Evolutionary conservation across 805 yeast species (phyloP), one percentile per base, ranked within the genome.

Genomic region (Candida boleticola): DNA sequence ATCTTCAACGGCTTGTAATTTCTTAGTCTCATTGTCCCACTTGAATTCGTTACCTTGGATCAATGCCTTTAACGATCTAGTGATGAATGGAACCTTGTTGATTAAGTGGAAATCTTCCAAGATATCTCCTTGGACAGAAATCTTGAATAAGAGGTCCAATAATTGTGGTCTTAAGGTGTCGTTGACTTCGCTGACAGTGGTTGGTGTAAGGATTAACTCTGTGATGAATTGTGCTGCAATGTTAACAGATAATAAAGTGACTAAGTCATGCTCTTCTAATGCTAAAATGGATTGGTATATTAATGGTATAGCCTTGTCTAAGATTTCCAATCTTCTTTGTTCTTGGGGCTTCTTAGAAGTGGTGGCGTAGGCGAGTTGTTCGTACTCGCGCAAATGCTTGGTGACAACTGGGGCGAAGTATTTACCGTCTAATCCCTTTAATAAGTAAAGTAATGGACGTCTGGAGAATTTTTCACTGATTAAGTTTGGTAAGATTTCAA

Each of bases 31-130:
- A 43, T 52, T 58, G 52, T 81, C 79, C 55, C 74, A 77, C 55
- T 83, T 82, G 85, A 89, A 88, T 57, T 82, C 87, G 54, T 90
- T 90, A 47, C 90, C 92, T 63, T 86, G 95, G 50, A 89, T 84
- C 53, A 89, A 68, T 0, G 88, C 69, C 61, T 87, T 83, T 49
- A 89, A 64, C 39, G 85, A 69, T 69, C 97, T 80, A 2, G 88
- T 74, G 21, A 86, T 76, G 60, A 83, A 85, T 39, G 93, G 85
- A 22, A 66, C 66, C 56, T 78, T 79, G 52, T 77, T 80, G 51
- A 85, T 71, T 43, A 87, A 74, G 59, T 85, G 95, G 40, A 66
- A 75, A 50, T 80, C 87, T 36, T 76, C 83, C 17, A 73, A 60
- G 16, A 88, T 74, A 44, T 86, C 88, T 33, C 89, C 89, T 48